Base-by-base conservation (phyloP, 257 asterid species). In the Lycium ferocissimum region DNA sequence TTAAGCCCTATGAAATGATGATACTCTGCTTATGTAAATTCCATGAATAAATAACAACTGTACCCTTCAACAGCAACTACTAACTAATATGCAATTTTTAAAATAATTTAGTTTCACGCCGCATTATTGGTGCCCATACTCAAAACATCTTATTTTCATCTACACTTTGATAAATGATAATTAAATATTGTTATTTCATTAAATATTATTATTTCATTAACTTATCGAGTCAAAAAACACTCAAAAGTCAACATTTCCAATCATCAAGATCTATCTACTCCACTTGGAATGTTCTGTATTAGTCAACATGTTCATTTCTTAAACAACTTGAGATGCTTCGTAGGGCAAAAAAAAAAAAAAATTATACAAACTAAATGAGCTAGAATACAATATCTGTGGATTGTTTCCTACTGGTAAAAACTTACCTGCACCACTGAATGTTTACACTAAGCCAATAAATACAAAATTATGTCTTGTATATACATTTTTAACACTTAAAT, bases 201-300 rank as follows among this genome's bases (percentile, higher is more conserved):
- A 45, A 78, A 53, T 53, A 14, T 7, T 53, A 15, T 53, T 78
- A 78, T 3, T 78, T 78, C 82, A 53, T 26, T 69, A 38, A 45
- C n/a, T 5, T 33, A 56, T 81, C 33, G 75, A 84, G 71, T 81
- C 58, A 26, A 57, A 43, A 58, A 78, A 67, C 61, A 79, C 10
- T 63, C 85, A 58, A 84, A 86, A 93, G 95, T 92, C 97, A 93
- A 86, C n/a, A 88, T 47, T 70, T 84, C 15, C 87, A 89, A 92
- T 93, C 91, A 92, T 93, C 84, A 71, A 75, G 57, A 83, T 59
- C 87, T 86, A 94, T 91, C 93, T 85, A 89, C 93, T 92, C 93
- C 97, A 88, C 92, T 92, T 90, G 93, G 92, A 90, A 89, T 88
- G 89, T 86, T 87, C 83, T 84, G 92, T 85, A 86, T 80, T 45